phyloP scores from a whole-genome alignment of 139 green algal species.

The Chlorella sp. region DNA sequence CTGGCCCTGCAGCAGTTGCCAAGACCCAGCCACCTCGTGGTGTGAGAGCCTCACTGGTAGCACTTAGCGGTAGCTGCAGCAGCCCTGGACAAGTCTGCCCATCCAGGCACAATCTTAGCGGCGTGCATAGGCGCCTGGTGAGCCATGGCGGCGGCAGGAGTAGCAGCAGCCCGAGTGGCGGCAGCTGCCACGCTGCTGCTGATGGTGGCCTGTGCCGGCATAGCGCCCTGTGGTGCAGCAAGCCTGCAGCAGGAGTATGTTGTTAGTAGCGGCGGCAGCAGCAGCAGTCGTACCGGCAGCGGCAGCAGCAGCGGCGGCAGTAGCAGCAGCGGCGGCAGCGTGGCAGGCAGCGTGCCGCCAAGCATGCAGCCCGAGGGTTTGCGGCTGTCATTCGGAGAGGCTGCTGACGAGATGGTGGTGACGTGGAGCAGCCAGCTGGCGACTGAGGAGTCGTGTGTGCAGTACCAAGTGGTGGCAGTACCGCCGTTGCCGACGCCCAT shows the following conservation, averaged over 20 bases:
- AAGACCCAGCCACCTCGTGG: not conserved
- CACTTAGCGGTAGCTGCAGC: not conserved
- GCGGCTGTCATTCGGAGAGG: conserved; percentile 6
- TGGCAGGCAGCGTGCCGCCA: not conserved
- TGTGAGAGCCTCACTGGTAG: not conserved
- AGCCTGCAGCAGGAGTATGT: not conserved
- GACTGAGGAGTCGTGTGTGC: conserved; percentile 5
- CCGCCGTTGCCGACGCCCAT: not conserved
- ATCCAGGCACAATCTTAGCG: too few relatives aligned
- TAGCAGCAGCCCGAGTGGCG: not conserved
- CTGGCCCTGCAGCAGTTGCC: not conserved
- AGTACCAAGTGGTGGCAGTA: not conserved
- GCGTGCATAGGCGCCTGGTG: too few relatives aligned
- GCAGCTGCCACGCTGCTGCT: not conserved
- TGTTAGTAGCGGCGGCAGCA: not conserved
- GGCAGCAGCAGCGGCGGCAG: not conserved
- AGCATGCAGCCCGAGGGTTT: not conserved
- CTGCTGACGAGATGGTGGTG: not conserved
- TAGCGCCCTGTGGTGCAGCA: not conserved
- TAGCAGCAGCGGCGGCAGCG: not conserved
- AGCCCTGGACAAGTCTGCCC: too few relatives aligned
- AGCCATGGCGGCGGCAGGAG: not conserved
- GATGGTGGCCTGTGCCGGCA: not conserved
- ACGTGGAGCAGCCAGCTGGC: conserved; percentile 24
- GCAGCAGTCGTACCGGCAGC: not conserved